Evolutionary conservation across 2,329 filamentous ascomycete genomes (phyloP), one percentile per base, ranked within the genome.

Genomic region (Botrytis fragariae): DNA sequence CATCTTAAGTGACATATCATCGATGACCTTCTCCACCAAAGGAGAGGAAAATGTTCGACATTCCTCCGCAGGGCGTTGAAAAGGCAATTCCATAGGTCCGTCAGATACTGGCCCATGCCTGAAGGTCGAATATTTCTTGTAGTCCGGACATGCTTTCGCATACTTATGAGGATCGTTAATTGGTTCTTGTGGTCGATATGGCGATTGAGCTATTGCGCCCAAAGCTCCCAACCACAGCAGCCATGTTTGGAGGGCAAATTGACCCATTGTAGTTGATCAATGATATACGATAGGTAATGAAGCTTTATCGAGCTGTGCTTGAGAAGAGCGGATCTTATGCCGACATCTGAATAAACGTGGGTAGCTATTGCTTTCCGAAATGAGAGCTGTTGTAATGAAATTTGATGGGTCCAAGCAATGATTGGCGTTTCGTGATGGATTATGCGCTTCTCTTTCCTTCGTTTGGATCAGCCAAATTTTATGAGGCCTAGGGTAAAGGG

Each of bases 11-110:
- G 92, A 96, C 77, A 99, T 86, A 77, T 98, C 90, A 44, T 89
- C 82, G 75, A 99, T 98, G 69, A 98, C 92, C 79, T 92, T 87
- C 82, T 99, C 96, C 63, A 98, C 97, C 5, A 92, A 87, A 37
- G 92, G 89, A 0, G 95, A 98, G 72, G 90, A 88, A 83, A 98
- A 99, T 0, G 95, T 98, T 76, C 96, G 93, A 82, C 96, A 99
- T 81, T 89, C 88, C 72, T 86, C 85, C 45, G 91, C 89, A 4
- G 96, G 96, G 74, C 96, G 88, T 82, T 99, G 96, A 82, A 90
- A 98, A 0, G 96, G 94, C 1, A 99, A 87, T 70, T 87, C 85
- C 79, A 97, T 86, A 7, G 92, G 92, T 1, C 96, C 96, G 32
- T 90, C 85, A 82, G 93, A 97, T 75, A 92, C 88, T 1, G 96